A percentile compares a stretch with the other conserved stretches of the same genome.
Evolutionary conservation across 441 rosid genomes (phyloP).

Genomic region (Lepidium campestre): DNA sequence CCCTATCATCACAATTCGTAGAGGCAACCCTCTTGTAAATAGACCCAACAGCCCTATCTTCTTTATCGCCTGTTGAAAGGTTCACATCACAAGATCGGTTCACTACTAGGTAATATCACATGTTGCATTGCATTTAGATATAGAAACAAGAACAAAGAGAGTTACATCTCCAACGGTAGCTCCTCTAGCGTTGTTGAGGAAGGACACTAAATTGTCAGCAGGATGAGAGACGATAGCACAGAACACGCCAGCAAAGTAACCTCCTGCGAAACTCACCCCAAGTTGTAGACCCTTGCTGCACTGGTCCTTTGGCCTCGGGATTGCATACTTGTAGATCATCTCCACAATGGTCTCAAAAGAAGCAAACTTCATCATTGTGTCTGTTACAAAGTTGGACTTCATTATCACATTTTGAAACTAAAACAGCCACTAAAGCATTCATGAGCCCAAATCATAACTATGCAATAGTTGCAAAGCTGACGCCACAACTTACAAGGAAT

Average conservation of each 20-base stretch:
- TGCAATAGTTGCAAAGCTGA: background rate
- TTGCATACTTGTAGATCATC: background rate
- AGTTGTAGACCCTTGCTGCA: conserved; percentile 6
- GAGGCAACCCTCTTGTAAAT: conserved; percentile 94
- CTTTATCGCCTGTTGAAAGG: conserved; percentile 69
- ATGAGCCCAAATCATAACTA: background rate
- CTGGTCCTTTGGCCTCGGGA: background rate
- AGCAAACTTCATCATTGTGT: conserved; percentile 10
- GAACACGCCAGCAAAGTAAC: conserved; percentile 72
- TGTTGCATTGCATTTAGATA: background rate
- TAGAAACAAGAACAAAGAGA: background rate
- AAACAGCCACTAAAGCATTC: background rate
- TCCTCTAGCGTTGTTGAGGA: conserved; percentile 92
- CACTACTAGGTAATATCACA: background rate
- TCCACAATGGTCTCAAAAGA: conserved; percentile 6
- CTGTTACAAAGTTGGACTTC: background rate
- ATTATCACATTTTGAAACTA: background rate
- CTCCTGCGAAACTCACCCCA: conserved; percentile 41
- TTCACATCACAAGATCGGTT: background rate
- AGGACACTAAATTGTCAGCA: conserved; percentile 87
- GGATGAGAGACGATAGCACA: conserved; percentile 88
- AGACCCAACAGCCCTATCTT: conserved; percentile 84
- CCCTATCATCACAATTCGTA: conserved; percentile 96
- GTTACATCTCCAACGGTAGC: conserved; percentile 92
- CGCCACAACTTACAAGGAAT: background rate